These are phyloP conservation scores for Flaveria linearis DNA, from an alignment of 129 eudicot genomes.

Conservation along the genomic window DNA sequence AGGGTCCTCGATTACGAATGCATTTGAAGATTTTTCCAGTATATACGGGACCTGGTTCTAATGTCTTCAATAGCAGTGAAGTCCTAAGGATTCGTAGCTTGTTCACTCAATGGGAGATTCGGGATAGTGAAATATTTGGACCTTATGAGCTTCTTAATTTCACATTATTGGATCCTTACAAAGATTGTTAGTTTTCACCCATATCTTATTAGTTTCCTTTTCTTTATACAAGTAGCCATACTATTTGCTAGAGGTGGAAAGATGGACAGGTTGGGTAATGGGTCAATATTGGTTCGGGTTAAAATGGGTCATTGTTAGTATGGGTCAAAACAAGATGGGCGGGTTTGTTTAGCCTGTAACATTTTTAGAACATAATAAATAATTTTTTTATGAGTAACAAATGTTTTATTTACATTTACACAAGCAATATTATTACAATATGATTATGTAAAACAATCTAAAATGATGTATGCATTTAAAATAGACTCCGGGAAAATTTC, in stretches of 20 bases:
- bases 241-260: neutral
- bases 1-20: conserved; percentile 74
- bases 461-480: neutral
- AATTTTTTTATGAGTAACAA: neutral
- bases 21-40: conserved; percentile 62
- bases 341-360: neutral
- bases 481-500: neutral
- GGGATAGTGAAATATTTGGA: conserved; percentile 63
- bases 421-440: neutral
- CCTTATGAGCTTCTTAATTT: conserved; percentile 75
- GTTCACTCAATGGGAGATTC: conserved; percentile 79
- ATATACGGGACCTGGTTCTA: conserved; percentile 23
- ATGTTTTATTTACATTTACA: neutral
- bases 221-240: neutral
- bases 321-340: neutral
- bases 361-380: neutral
- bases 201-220: conserved; percentile 7
- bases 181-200: conserved; percentile 49
- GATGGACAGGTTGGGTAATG: conserved; percentile 11
- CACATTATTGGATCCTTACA: conserved; percentile 58
- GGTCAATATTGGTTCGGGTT: neutral
- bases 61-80: conserved; percentile 56
- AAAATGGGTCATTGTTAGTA: neutral
- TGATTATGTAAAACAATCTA: neutral
- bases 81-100: conserved; percentile 50